Percentiles rank a stretch among this genome's conserved stretches.
Conservation (phyloP, 2,329 filamentous ascomycete species). For the Penicillium olsonii region DNA sequence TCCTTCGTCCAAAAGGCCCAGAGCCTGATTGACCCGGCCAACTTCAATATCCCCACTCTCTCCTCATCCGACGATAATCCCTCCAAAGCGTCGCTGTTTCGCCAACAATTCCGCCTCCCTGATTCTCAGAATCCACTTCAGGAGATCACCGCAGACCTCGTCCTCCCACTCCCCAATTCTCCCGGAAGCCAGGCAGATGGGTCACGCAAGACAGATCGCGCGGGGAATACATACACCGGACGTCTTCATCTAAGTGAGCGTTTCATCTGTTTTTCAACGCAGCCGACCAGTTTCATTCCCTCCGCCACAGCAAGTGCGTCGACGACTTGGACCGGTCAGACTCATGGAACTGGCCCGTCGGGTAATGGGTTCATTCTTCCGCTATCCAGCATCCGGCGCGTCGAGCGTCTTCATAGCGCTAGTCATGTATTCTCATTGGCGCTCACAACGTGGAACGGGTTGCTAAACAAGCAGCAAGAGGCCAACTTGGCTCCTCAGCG, state of each 20-base stretch:
- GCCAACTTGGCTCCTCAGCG: constrained; percentile 71
- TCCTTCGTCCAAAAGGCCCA: constrained; percentile 94
- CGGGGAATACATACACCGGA: constrained; percentile 84
- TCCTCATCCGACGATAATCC: constrained; percentile 76
- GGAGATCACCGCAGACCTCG: constrained; percentile 95
- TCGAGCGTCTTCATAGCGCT: constrained; percentile 90
- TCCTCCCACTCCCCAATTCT: constrained; percentile 70
- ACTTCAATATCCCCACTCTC: constrained; percentile 71
- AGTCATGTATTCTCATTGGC: constrained; percentile 90
- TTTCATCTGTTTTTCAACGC: constrained; percentile 95
- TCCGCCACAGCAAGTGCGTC: constrained; percentile 78
- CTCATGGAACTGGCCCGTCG: constrained; percentile 85
- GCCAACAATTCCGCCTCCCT: constrained; percentile 93
- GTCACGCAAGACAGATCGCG: constrained; percentile 57
- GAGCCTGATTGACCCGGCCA: constrained; percentile 87
- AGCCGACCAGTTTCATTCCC: constrained; percentile 80
- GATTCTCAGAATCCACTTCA: constrained; percentile 89
- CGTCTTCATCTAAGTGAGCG: constrained; percentile 92
- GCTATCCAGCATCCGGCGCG: constrained; percentile 83
- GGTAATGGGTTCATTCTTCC: constrained; percentile 96
- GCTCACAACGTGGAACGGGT: constrained; percentile 89
- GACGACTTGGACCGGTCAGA: constrained; percentile 86
- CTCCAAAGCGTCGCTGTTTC: constrained; percentile 89
- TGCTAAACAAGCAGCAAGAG: constrained; percentile 59
- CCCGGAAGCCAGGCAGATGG: constrained; percentile 62